Conservation (phyloP, 768 basidiomycete genomes). For the Tylopilus rubrobrunneus region DNA sequence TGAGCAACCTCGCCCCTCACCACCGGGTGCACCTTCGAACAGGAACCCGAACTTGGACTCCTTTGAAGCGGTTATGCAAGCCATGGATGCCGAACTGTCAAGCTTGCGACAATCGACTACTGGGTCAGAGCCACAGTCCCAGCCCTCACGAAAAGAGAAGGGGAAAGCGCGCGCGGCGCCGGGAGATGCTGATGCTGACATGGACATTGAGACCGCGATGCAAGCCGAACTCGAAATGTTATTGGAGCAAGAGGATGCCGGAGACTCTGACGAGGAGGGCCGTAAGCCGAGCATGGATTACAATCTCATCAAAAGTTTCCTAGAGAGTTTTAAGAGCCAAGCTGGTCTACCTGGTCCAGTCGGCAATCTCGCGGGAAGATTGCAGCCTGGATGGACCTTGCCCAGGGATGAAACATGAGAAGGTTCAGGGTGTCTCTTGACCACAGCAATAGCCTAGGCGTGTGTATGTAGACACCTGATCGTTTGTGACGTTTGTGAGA, state of each 20-base stretch:
- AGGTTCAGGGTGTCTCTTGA: neutral
- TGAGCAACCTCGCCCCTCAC: conserved; percentile 18
- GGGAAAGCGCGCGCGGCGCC: conserved; percentile 31
- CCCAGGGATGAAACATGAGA: conserved; percentile 59
- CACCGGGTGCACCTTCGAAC: conserved; percentile 38
- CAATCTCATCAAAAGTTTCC: conserved; percentile 91
- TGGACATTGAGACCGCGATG: conserved; percentile 83
- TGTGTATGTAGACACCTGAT: neutral
- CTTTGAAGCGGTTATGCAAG: conserved; percentile 94
- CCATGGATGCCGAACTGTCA: conserved; percentile 84
- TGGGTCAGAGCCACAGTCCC: conserved; percentile 13
- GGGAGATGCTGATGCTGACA: conserved; percentile 44
- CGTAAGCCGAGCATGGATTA: conserved; percentile 65
- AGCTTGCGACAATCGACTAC: conserved; percentile 35
- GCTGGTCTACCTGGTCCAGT: conserved; percentile 88
- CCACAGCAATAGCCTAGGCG: neutral
- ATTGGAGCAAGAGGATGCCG: conserved; percentile 45
- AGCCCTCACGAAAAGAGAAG: conserved; percentile 34
- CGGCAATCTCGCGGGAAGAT: conserved; percentile 79
- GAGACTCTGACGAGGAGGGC: conserved; percentile 53
- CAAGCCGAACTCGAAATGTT: conserved; percentile 76
- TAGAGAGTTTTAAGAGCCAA: conserved; percentile 95
- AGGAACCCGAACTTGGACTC: conserved; percentile 77
- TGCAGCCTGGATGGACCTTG: conserved; percentile 72
- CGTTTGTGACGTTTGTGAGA: neutral